Base-by-base conservation (phyloP, 257 asterid genomes). In the Petunia secreta region DNA sequence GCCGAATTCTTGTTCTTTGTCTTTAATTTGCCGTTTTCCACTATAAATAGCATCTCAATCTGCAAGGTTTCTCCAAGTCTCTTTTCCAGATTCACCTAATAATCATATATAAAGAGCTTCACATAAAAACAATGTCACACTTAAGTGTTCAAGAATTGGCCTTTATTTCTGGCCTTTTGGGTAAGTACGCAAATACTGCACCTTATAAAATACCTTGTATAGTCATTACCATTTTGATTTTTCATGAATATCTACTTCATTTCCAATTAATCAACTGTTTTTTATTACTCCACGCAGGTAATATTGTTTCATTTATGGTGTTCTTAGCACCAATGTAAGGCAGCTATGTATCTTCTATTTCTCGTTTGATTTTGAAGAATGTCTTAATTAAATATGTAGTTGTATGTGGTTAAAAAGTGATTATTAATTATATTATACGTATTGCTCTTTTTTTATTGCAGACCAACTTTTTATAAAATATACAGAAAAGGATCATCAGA, bases 271-370 rank as follows among this genome's bases (percentile, higher is more conserved):
- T 25, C 25, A 25, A 25, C 25, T 25, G 25, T 25, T 25, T 25
- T 25, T 25, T 25, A 25, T 25, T 25, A 25, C 25, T 16, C 66
- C 81, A 50, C 54, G 16, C 91, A 90, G 97, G 97, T 40, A 91
- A 90, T 57, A 77, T 90, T 15, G 82, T 92, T 10, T 88, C 92
- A 14, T 90, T 92, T 85, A 44, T 92, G 80, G 95, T 90, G 81
- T 89, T 92, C 84, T 85, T 90, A 82, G 90, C 92, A 46, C 93
- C 95, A 46, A 11, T 89, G 97, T 92, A 87, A 90, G 93, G 41
- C 77, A 11, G 6, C 63, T 63, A 14, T 5, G 65, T 48, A 40
- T 25, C 65, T 50, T 39, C 16, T 25, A 16, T 25, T 4, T 8
- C 6, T 9, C 6, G 15, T 53, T n/a, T 1, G 25, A 25, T 25